phyloP scores from a whole-genome alignment of 1,284 basidiomycete species.

The Rhodotorula sp. region DNA sequence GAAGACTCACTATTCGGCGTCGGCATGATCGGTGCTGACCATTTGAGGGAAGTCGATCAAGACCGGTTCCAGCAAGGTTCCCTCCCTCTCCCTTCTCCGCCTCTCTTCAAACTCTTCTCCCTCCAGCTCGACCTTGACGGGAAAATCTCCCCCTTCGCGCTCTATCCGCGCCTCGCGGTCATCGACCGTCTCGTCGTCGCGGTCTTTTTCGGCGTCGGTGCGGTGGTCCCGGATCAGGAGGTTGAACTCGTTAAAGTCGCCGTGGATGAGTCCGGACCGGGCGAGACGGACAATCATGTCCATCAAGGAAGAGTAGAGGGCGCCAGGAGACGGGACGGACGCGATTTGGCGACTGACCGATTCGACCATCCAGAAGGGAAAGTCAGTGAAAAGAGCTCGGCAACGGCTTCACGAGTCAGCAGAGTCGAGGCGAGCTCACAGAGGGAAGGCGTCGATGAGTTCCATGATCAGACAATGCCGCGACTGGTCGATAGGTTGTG shows the following conservation, averaged over 20 bases:
- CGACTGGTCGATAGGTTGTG: conserved; percentile 87
- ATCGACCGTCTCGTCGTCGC: conserved; percentile 37
- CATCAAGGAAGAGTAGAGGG: conserved; percentile 90
- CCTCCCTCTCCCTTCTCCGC: conserved; percentile 19
- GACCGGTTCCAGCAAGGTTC: conserved; percentile 61
- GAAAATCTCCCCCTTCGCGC: conserved; percentile 25
- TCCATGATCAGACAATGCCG: conserved; percentile 96
- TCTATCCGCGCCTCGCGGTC: conserved; percentile 35
- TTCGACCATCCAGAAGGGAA: too few relatives aligned
- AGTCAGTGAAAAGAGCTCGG: conserved; percentile 46
- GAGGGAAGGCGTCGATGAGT: conserved; percentile 89
- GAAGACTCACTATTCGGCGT: conserved; percentile 83
- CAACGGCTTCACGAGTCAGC: conserved; percentile 55
- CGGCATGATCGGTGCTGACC: conserved; percentile 94
- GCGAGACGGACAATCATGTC: conserved; percentile 94
- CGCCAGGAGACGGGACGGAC: conserved; percentile 76
- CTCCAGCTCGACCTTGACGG: conserved; percentile 33
- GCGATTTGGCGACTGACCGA: conserved; percentile 75
- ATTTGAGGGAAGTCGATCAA: conserved; percentile 99
- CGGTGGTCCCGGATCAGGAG: conserved; percentile 71
- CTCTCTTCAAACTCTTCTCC: conserved; percentile 55
- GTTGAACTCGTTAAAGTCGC: conserved; percentile 99
- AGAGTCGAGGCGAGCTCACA: conserved; percentile 57
- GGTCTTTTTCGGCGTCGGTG: conserved; percentile 38
- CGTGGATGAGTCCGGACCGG: conserved; percentile 89